These are phyloP conservation scores for Hippophae rhamnoides DNA, from an alignment of 306 rosid species.

Conservation along the genomic window DNA sequence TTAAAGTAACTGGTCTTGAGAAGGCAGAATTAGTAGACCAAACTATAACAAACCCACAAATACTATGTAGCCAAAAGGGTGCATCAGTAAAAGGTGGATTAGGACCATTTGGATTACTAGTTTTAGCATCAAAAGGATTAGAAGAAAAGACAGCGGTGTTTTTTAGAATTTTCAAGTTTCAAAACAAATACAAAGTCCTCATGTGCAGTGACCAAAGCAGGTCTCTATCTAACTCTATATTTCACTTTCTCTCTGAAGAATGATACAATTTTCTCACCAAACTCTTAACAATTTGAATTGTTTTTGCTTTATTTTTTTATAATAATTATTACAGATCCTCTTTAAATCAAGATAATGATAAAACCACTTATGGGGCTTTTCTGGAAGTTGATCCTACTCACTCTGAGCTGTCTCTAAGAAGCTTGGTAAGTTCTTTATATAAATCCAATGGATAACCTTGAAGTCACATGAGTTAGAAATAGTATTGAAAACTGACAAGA, in stretches of 20 bases:
- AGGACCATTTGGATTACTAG: slow-evolving; percentile 66
- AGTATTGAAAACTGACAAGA: too few species aligned
- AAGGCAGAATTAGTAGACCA: slow-evolving; percentile 41
- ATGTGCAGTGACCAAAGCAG: slow-evolving; percentile 73
- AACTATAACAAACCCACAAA: slow-evolving; percentile 43
- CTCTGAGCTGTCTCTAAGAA: slow-evolving; percentile 51
- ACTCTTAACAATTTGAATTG: background rate
- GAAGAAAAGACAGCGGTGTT: slow-evolving; percentile 67
- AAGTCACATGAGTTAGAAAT: too few species aligned
- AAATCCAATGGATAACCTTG: background rate
- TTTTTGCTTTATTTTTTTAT: background rate
- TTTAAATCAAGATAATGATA: slow-evolving; percentile 46
- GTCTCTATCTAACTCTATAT: slow-evolving; percentile 22
- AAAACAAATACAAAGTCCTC: slow-evolving; percentile 42
- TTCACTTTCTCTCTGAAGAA: background rate
- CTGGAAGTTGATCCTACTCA: slow-evolving; percentile 48
- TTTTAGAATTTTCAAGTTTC: slow-evolving; percentile 49
- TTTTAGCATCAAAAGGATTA: slow-evolving; percentile 48
- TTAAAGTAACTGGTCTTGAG: slow-evolving; percentile 27
- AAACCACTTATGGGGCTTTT: slow-evolving; percentile 52
- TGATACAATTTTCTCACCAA: background rate
- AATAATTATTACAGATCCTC: slow-evolving; percentile 42
- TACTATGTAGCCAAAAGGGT: slow-evolving; percentile 41
- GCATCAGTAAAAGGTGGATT: slow-evolving; percentile 38
- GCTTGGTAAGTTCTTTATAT: slow-evolving; percentile 45